phyloP scores from a whole-genome alignment of 495 filamentous ascomycete genomes.

The Saxophila tyrrhenica region DNA sequence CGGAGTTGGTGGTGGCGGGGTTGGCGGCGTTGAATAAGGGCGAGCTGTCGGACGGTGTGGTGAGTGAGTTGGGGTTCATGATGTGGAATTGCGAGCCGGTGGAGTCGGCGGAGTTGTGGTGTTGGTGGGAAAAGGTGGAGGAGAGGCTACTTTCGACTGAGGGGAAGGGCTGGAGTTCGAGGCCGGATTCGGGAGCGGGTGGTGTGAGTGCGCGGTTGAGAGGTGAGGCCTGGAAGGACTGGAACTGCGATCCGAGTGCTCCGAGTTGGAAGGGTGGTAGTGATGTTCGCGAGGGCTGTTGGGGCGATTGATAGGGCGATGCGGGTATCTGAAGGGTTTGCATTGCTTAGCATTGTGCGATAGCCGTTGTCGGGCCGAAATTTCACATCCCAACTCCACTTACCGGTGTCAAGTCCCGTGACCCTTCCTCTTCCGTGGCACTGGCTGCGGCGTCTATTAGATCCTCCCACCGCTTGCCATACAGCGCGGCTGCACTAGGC shows the following conservation, averaged over 20 bases:
- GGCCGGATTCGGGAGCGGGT: conserved; percentile 56
- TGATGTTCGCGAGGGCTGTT: conserved; percentile 61
- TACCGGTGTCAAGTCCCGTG: conserved; percentile 72
- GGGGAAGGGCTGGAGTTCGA: conserved; percentile 61
- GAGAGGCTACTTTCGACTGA: conserved; percentile 66
- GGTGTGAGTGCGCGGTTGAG: conserved; percentile 76
- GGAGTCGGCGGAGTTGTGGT: conserved; percentile 15
- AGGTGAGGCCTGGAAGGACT: conserved; percentile 75
- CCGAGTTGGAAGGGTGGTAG: conserved; percentile 56
- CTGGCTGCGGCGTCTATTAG: conserved; percentile 84
- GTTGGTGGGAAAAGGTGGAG: conserved; percentile 39
- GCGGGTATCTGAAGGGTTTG: conserved; percentile 33
- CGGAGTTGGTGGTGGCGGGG: conserved; percentile 11
- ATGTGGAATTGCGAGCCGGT: conserved; percentile 50
- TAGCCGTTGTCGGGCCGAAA: background rate
- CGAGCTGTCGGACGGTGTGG: conserved; percentile 35
- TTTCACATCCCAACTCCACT: conserved; percentile 21
- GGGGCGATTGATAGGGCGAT: conserved; percentile 51
- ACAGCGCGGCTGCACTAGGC: conserved; percentile 55
- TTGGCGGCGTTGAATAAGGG: conserved; percentile 33
- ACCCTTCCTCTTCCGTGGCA: conserved; percentile 74
- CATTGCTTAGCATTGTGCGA: background rate
- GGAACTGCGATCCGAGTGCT: conserved; percentile 45
- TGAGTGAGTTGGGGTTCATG: conserved; percentile 28
- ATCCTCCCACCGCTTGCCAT: conserved; percentile 88